A percentile compares a stretch with the other conserved stretches of the same genome.
phyloP scores from a whole-genome alignment of 805 yeast species.

The Diddensiella santjacobensis region DNA sequence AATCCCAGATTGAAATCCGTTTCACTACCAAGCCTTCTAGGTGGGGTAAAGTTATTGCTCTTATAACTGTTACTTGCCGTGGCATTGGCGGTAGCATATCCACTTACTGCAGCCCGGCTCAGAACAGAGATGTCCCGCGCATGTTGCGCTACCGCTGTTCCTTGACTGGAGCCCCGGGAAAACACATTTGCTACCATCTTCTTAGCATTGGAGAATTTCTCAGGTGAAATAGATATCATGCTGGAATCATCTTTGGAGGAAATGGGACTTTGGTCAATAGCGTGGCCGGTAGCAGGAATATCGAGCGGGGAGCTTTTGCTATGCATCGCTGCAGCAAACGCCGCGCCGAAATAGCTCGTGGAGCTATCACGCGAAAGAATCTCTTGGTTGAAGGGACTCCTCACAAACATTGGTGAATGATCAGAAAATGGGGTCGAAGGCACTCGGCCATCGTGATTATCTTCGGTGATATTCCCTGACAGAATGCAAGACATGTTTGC shows the following conservation, averaged over 20 bases:
- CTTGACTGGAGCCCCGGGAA: constrained; percentile 2
- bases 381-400: constrained; percentile 19
- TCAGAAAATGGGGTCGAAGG: constrained; percentile 5
- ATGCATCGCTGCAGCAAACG: not conserved
- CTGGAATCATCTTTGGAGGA: constrained; percentile 38
- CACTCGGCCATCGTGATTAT: not conserved
- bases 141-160: constrained; percentile 1
- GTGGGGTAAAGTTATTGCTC: not conserved
- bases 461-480: constrained; percentile 24
- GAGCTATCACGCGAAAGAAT: constrained; percentile 12
- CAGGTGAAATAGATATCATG: constrained; percentile 42
- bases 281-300: constrained; percentile 3
- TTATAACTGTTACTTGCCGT: constrained; percentile 10
- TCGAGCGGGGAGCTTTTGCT: constrained; percentile 9
- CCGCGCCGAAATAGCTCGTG: constrained; percentile 8
- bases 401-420: constrained; percentile 1
- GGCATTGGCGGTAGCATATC: not conserved
- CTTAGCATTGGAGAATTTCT: constrained; percentile 15
- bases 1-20: constrained; percentile 18
- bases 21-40: constrained; percentile 13
- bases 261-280: constrained; percentile 10
- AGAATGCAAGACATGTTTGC: constrained; percentile 81
- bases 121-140: constrained; percentile 3
- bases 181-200: constrained; percentile 13
- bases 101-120: not conserved